Evolutionary conservation across 2,329 filamentous ascomycete genomes (phyloP), one percentile per base, ranked within the genome.

Genomic region (Sarocladium strictum): DNA sequence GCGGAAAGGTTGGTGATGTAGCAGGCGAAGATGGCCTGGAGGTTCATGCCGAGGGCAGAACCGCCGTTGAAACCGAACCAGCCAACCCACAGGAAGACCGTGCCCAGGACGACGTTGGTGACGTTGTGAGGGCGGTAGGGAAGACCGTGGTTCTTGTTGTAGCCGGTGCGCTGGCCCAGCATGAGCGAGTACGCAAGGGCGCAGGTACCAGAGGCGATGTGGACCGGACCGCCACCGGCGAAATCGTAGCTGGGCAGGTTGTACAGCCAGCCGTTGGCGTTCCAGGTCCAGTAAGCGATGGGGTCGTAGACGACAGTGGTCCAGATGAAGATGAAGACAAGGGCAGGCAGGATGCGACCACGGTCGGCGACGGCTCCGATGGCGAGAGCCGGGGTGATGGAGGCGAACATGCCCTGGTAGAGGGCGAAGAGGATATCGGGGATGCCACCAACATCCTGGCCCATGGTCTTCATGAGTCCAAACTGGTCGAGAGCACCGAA

Each of bases 41-140:
- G 75, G 74, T 94, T 96, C 59, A 90, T 88, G 56, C 82, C 80
- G 41, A 95, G 78, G 2, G 90, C 92, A 3, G 87, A 81, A 58
- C 92, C 92, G 54, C 89, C 91, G 71, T 96, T 97, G 82, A 97
- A 97, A 50, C 92, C 92, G 67, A 96, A 94, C 92, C 91, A 97
- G 56, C 92, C 91, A 45, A 96, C 89, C 92, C 92, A 97, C 51
- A 96, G 79, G 70, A 87, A 80, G 24, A 86, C 80, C 3, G 87
- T 89, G 21, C 87, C 87, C 47, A 90, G 76, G 49, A 89, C 83
- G 59, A 90, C 84, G 61, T 88, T 77, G 56, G 86, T 88, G 43
- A 88, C 84, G 64, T 88, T 90, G 70, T 90, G 87, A 9, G 86
- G 85, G 29, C 81, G 79, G 73, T 86, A 86, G 3, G 83, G 81